Base-by-base conservation (phyloP, 441 rosid species). In the Populus hybrid region DNA sequence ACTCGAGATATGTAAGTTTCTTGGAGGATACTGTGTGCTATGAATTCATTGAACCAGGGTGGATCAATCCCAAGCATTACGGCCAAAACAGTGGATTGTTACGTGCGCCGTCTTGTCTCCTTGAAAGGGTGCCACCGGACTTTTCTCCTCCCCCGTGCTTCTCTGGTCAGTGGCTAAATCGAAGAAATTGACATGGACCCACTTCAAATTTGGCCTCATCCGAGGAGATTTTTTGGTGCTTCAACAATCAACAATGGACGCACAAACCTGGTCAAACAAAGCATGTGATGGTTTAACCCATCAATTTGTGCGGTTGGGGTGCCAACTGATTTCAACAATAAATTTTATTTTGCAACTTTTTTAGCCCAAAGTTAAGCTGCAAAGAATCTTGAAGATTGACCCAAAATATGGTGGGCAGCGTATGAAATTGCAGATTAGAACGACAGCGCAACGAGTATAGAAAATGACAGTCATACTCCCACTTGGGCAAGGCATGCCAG, bases 81-180 rank as follows among this genome's bases (percentile, higher is more conserved):
- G 1, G 21, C 21, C 61, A 53, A 53, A 53, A 53, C 20, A 67
- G 30, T 34, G 76, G 57, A n/a, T 67, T 59, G 69, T 75, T 68
- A 35, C 18, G 53, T 67, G 75, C 78, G 76, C 66, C 69, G 82
- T 79, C 81, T 73, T 82, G 81, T 85, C 76, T 80, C 75, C 82
- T 66, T 20, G 12, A 70, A 38, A 76, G 74, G 81, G 40, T 38
- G 77, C 78, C 68, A 61, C 46, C 21, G 10, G n/a, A 50, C 74
- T 63, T 24, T 50, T 64, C 10, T 34, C 11, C 50, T 66, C 75
- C 2, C 14, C 20, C 1, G 10, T 69, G 71, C 81, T 35, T 69
- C 36, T 26, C 57, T 14, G 57, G 57, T 5, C 20, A 50, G 57
- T 50, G 57, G 57, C 57, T 50, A 16, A 5, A 4, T 50, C 1